These are phyloP conservation scores for Aspergillus sp. DNA, from an alignment of 2,329 filamentous ascomycete species.

Conservation along the genomic window DNA sequence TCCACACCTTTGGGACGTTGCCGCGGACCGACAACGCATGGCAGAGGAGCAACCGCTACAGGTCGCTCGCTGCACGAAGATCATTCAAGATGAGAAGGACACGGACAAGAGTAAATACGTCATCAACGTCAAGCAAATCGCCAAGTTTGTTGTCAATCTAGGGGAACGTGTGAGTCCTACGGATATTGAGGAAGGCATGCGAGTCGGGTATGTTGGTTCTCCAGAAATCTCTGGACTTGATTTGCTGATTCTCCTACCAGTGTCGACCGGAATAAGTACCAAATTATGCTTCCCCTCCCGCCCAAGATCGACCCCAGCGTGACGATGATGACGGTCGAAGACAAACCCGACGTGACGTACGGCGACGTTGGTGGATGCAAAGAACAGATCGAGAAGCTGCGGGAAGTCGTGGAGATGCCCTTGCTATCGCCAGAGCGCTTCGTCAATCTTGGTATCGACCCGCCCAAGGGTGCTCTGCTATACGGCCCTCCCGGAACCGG, in stretches of 20 bases:
- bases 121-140: constrained; percentile 99
- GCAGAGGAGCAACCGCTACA: constrained; percentile 96
- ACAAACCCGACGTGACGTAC: constrained; percentile 99
- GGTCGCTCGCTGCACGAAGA: constrained; percentile 97
- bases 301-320: constrained; percentile 99
- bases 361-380: constrained; percentile 99
- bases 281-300: constrained; percentile 92
- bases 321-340: constrained; percentile 99
- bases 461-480: constrained; percentile 92
- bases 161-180: constrained; percentile 96
- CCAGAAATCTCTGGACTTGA: background rate
- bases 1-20: constrained; percentile 98
- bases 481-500: constrained; percentile 98
- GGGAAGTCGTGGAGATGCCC: constrained; percentile 98
- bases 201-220: constrained; percentile 66
- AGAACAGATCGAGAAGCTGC: constrained; percentile 98
- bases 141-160: constrained; percentile 97
- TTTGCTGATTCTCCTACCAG: constrained; percentile 34
- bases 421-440: constrained; percentile 94
- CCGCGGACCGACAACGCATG: constrained; percentile 97
- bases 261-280: constrained; percentile 98
- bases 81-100: constrained; percentile 95
- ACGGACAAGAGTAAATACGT: constrained; percentile 99
- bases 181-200: constrained; percentile 99
- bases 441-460: constrained; percentile 97